Base-by-base conservation (phyloP, 805 yeast species). In the Candida jianshihensis region DNA sequence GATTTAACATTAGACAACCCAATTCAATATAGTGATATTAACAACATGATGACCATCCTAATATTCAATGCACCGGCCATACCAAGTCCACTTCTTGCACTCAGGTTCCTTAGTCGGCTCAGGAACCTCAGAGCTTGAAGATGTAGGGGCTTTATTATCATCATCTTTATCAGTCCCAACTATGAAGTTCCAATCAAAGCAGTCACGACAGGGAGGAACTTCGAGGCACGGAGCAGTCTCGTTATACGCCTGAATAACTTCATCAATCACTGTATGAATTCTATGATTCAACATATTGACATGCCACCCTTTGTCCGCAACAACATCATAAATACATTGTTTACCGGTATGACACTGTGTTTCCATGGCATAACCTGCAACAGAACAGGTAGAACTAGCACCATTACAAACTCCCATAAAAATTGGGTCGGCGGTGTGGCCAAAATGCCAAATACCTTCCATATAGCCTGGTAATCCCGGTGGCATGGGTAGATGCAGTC, bases 331-430 rank as follows among this genome's bases (percentile, higher is more conserved):
- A 20, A 81, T 70, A 57, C 97, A 92, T 36, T 76, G 75, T 55
- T 71, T 72, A 0, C 97, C 98, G 0, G 95, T 73, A 57, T 92
- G 98, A 56, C 98, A 92, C 31, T 80, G 81, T 0, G 96, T 81
- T 53, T 92, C 98, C 96, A 92, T 81, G 10, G 97, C 98, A 58
- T 87, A 92, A 0, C 98, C 98, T 1, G 85, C 96, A 8, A 86
- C 69, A 41, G 90, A 79, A 59, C 98, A 92, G 2, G 89, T 61
- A 0, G 94, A 81, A 4, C 90, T 77, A 1, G 92, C 94, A 9
- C 98, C 98, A 52, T 84, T 88, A 57, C 98, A 92, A 8, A 87
- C 89, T 0, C 98, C 98, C 90, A 89, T 82, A 52, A 70, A 92
- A 2, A 92, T 85, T 2, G 98, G 98, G 56, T 92, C 98, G 0